Conservation (phyloP, 2,329 filamentous ascomycete species). For the Aspergillus persii region DNA sequence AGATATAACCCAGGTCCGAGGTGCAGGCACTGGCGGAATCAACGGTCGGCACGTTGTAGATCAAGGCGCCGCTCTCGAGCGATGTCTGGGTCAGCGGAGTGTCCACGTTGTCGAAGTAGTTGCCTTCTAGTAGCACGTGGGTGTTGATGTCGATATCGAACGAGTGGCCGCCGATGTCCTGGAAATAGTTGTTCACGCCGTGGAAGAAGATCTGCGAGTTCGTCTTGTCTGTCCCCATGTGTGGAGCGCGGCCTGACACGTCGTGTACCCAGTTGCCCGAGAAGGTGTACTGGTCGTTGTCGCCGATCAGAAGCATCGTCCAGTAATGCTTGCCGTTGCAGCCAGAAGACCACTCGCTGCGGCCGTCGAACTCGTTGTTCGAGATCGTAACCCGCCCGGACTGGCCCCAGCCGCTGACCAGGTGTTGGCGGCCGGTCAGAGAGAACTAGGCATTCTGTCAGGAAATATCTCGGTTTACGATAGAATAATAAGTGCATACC, state of each 20-base stretch:
- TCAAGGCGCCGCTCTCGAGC: conserved; percentile 9
- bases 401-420: conserved; percentile 56
- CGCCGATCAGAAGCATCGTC: conserved; percentile 7
- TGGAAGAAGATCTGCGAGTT: conserved; percentile 53
- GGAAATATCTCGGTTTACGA: background rate
- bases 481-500: conserved; percentile 11
- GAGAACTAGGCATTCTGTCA: conserved; percentile 43
- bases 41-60: conserved; percentile 12
- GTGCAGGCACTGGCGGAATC: conserved; percentile 7
- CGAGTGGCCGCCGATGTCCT: conserved; percentile 56
- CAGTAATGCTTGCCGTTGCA: conserved; percentile 63
- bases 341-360: conserved; percentile 53
- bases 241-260: conserved; percentile 9
- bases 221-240: conserved; percentile 10
- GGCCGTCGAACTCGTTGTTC: conserved; percentile 60
- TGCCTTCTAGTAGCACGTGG: conserved; percentile 56
- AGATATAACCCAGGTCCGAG: conserved; percentile 8
- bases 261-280: conserved; percentile 11
- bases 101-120: conserved; percentile 56
- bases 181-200: conserved; percentile 62
- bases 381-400: conserved; percentile 59
- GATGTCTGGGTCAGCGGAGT: conserved; percentile 24
- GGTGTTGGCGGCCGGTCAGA: conserved; percentile 59
- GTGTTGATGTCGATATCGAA: conserved; percentile 51
- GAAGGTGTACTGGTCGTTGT: conserved; percentile 11